phyloP scores from a whole-genome alignment of 331 rosid genomes.

The Pyrus hybrid region DNA sequence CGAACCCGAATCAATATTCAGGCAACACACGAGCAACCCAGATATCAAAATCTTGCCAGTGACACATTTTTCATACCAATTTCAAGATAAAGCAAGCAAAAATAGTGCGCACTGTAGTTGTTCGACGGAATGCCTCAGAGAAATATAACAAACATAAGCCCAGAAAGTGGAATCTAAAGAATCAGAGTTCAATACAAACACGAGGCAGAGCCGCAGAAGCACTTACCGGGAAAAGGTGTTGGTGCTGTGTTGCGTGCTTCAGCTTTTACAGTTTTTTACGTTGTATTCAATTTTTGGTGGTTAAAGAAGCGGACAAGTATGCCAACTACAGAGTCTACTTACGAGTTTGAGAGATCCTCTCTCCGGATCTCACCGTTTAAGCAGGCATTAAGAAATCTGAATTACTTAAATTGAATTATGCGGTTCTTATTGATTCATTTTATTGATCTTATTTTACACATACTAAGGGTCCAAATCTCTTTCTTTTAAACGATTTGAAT shows the following conservation, averaged over 20 bases:
- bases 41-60: neutral
- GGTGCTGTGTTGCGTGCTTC: neutral
- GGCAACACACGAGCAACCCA: neutral
- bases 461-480: accelerated
- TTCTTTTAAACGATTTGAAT: no score
- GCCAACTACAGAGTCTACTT: neutral
- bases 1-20: neutral
- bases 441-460: accelerated
- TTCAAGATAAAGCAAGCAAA: neutral
- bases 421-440: no score
- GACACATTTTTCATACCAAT: neutral
- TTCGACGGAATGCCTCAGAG: neutral
- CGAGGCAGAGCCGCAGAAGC: neutral
- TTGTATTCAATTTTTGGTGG: neutral
- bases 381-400: no score
- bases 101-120: neutral
- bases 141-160: neutral
- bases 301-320: neutral
- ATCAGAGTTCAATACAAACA: neutral
- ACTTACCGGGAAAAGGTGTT: neutral
- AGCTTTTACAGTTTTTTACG: neutral
- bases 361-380: no score
- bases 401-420: no score
- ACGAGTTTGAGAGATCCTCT: neutral
- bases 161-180: neutral